Base-by-base conservation (phyloP, 148 eudicot species). In the Silene conica region DNA sequence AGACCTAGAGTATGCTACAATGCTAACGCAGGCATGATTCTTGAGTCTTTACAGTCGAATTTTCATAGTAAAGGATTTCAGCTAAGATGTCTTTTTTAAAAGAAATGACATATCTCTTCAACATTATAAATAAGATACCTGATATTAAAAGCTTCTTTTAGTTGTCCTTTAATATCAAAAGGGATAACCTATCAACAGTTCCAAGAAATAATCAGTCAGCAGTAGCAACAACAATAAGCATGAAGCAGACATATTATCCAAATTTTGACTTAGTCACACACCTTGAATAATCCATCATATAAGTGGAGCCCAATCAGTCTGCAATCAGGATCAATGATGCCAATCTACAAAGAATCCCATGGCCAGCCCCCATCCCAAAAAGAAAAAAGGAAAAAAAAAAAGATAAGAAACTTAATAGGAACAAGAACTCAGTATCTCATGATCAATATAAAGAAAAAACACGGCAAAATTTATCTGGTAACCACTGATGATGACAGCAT, bases 281-380 rank as follows among this genome's bases (percentile, higher is more conserved):
- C 98, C 96, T 95, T 95, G 77, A 95, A 95, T 52, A 95, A 77
- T 19, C 97, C 98, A 79, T 95, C 98, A 73, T 95, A 95, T 22
- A 95, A 82, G 82, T 95, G 97, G 46, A 95, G 97, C 41, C 98
- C 98, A 83, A 95, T 95, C 76, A 95, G 80, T 86, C 97, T 95
- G 89, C 98, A 95, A 80, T 95, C 97, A 68, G 98, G 98, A 80
- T 95, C 98, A 71, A 95, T 90, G 74, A 95, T 92, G 77, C 98
- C 98, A 80, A 92, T 95, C 97, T 95, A 79, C 59, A 59, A 60
- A 70, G 21, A 60, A 34, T 59, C 25, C 68, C 71, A 57, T 28
- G 23, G 0, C 56, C 12, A 55, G n/a, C 67, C 78, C 78, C 72
- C 71, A 18, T 56, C 25, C 41, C n/a, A 20, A 58, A 58, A 64